Percentiles rank a stretch among this genome's conserved stretches.
These are phyloP conservation scores for Solanum etuberosum DNA, from an alignment of 257 asterid genomes.

Conservation along the genomic window DNA sequence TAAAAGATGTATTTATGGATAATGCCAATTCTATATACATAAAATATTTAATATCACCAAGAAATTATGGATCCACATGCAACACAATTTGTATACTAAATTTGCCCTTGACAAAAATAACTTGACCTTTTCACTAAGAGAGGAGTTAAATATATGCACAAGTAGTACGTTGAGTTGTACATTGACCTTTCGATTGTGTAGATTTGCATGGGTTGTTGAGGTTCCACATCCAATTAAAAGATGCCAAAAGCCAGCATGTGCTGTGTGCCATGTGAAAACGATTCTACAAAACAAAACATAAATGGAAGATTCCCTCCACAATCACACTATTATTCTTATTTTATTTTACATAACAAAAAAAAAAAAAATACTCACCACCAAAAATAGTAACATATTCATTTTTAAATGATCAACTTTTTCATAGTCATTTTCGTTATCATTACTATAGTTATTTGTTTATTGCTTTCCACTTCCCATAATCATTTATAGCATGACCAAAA, in stretches of 20 bases:
- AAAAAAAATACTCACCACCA: neutral
- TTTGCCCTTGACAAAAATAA: neutral
- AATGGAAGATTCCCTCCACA: conserved; percentile 8
- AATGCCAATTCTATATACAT: neutral
- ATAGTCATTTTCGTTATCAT: neutral
- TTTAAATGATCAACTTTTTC: neutral
- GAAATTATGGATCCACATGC: neutral
- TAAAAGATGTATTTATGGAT: no score
- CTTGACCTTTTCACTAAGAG: neutral
- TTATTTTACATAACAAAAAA: neutral
- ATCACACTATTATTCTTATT: neutral
- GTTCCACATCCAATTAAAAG: conserved; percentile 5
- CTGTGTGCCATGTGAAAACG: conserved; percentile 27
- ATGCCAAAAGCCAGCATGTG: conserved; percentile 30
- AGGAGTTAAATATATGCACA: neutral
- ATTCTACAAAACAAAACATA: conserved; percentile 33
- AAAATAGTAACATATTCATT: neutral
- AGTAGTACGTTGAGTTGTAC: neutral
- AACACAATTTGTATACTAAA: neutral
- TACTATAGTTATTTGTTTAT: neutral
- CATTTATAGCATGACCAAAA: neutral
- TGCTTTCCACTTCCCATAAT: neutral
- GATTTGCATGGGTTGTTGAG: neutral
- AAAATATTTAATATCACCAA: no score
- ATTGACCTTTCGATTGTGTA: neutral